phyloP scores from a whole-genome alignment of 2,329 filamentous ascomycete species.

The Cladophialophora immunda region DNA sequence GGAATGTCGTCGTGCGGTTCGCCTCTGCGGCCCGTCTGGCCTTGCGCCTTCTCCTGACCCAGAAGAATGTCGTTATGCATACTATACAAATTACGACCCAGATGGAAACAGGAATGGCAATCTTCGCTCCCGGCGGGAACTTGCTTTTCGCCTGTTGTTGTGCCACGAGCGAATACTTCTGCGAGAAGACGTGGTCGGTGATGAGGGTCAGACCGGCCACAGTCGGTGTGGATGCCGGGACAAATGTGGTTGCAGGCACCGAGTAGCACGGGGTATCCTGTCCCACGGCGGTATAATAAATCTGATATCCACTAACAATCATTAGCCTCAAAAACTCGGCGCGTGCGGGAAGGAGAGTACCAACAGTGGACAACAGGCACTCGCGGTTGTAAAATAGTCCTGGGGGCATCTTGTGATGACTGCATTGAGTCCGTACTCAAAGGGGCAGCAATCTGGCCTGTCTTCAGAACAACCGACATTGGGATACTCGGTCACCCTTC shows the following conservation, averaged over 20 bases:
- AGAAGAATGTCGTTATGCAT: constrained; percentile 24
- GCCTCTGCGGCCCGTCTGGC: constrained; percentile 28
- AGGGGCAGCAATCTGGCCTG: constrained; percentile 39
- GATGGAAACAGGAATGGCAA: constrained; percentile 37
- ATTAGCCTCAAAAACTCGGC: constrained; percentile 23
- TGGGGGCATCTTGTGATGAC: constrained; percentile 39
- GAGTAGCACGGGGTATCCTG: constrained; percentile 41
- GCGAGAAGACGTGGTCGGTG: constrained; percentile 41
- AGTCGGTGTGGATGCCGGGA: constrained; percentile 39
- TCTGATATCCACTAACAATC: constrained; percentile 38
- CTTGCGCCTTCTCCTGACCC: constrained; percentile 26
- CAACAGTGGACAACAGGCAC: constrained; percentile 42
- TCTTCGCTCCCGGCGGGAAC: constrained; percentile 36
- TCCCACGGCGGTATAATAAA: constrained; percentile 40
- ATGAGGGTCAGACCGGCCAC: constrained; percentile 38
- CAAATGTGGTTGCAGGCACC: constrained; percentile 27
- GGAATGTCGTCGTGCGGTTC: constrained; percentile 36
- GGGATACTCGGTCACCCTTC: constrained; percentile 36
- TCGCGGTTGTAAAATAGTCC: constrained; percentile 41
- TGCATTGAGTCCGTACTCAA: constrained; percentile 31
- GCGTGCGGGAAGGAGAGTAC: constrained; percentile 6
- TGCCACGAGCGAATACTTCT: constrained; percentile 34
- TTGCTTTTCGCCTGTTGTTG: constrained; percentile 8
- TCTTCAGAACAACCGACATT: constrained; percentile 39
- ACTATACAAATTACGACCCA: constrained; percentile 26